Conservation (phyloP, 2,329 filamentous ascomycete species). For the Fragosphaeria purpurea region DNA sequence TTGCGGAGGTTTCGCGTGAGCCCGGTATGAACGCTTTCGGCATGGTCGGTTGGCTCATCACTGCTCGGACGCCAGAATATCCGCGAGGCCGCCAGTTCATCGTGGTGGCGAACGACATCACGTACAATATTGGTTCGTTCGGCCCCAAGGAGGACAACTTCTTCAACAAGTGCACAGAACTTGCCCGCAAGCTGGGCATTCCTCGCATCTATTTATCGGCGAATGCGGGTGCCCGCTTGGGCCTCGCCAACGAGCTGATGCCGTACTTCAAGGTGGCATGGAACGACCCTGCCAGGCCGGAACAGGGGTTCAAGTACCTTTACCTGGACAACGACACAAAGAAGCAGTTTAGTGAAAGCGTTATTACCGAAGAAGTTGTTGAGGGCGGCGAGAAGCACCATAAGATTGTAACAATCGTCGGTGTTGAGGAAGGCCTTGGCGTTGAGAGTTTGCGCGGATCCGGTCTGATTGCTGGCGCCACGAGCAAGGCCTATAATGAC, state of each 20-base stretch:
- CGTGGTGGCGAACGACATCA: constrained; percentile 98
- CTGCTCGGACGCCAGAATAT: constrained; percentile 90
- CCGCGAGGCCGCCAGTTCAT: constrained; percentile 85
- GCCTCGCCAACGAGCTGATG: constrained; percentile 92
- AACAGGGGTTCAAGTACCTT: constrained; percentile 91
- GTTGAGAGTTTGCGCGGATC: constrained; percentile 96
- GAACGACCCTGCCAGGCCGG: constrained; percentile 74
- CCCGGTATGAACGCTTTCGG: constrained; percentile 91
- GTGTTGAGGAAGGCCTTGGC: constrained; percentile 89
- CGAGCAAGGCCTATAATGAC: constrained; percentile 92
- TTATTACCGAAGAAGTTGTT: constrained; percentile 77
- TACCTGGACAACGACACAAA: constrained; percentile 84
- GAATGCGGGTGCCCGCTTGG: constrained; percentile 96
- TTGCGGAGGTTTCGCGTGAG: constrained; percentile 88
- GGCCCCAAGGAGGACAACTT: constrained; percentile 94
- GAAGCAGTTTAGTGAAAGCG: constrained; percentile 74
- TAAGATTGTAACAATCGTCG: constrained; percentile 89
- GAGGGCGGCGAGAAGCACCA: constrained; percentile 85
- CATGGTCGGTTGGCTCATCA: constrained; percentile 98
- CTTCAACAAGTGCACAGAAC: constrained; percentile 98
- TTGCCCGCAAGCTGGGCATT: constrained; percentile 83
- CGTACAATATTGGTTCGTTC: constrained; percentile 97
- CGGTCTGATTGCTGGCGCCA: constrained; percentile 95
- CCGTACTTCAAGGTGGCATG: constrained; percentile 95
- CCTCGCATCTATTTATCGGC: constrained; percentile 96